Conservation (phyloP, 305 asterid species). For the Solanum hybrid region DNA sequence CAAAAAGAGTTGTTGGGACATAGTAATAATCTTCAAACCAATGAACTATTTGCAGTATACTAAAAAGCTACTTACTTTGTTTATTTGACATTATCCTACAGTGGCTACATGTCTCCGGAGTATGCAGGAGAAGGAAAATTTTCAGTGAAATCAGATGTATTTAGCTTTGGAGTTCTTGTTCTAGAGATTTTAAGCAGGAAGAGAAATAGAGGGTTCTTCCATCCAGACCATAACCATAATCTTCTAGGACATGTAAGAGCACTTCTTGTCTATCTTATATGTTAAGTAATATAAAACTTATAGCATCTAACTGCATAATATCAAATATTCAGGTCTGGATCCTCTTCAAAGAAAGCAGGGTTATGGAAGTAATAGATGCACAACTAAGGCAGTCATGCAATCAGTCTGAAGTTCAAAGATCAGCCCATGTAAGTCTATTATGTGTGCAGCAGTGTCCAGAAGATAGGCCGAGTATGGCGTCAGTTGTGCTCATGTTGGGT, state of each 20-base stretch:
- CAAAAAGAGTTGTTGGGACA: slow-evolving; percentile 17
- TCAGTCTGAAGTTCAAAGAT: neutral
- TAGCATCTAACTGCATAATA: neutral
- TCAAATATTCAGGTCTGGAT: slow-evolving; percentile 13
- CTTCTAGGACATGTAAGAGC: slow-evolving; percentile 12
- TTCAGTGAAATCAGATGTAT: slow-evolving; percentile 17
- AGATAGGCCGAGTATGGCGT: slow-evolving; percentile 7
- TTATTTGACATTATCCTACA: neutral
- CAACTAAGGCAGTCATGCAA: neutral
- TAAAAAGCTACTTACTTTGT: neutral
- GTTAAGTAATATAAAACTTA: neutral
- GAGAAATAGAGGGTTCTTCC: slow-evolving; percentile 7
- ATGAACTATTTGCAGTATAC: neutral
- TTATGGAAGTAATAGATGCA: neutral
- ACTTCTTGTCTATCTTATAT: neutral
- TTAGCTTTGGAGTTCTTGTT: slow-evolving; percentile 17
- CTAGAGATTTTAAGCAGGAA: slow-evolving; percentile 13
- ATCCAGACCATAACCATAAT: slow-evolving; percentile 5
- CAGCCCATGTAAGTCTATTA: neutral
- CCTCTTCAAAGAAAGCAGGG: slow-evolving; percentile 1
- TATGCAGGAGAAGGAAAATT: slow-evolving; percentile 12
- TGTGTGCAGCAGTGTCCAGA: neutral
- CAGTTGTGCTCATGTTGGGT: slow-evolving; percentile 6
- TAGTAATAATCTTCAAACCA: slow-evolving; percentile 1
- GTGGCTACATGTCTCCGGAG: slow-evolving; percentile 22